Conservation (phyloP, 306 rosid species). For the Trifolium fragiferum region DNA sequence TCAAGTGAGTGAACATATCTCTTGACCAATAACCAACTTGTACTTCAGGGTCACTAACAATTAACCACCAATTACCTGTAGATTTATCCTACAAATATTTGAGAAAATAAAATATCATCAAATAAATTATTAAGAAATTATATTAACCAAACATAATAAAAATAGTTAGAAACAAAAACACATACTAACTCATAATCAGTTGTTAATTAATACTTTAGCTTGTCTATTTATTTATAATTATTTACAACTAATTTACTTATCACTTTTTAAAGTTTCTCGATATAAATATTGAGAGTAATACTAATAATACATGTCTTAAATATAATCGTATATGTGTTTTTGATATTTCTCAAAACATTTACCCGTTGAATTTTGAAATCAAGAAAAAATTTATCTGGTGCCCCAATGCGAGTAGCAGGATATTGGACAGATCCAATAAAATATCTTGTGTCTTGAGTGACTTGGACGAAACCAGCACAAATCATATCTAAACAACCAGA, state of each 20-base stretch:
- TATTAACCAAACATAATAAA: too few species aligned
- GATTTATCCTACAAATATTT: background rate
- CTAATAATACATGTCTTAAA: too few species aligned
- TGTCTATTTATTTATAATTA: too few species aligned
- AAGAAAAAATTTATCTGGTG: fast-evolving
- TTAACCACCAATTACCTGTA: constrained; percentile 26
- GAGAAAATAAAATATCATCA: background rate
- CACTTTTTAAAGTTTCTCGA: too few species aligned
- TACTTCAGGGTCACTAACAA: background rate
- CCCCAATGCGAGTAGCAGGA: background rate
- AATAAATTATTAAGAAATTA: too few species aligned
- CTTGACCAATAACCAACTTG: constrained; percentile 21
- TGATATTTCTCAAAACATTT: background rate
- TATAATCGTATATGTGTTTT: too few species aligned
- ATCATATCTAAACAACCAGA: background rate
- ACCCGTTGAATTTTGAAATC: background rate
- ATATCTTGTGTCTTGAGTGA: background rate
- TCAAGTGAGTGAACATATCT: background rate
- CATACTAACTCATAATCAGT: too few species aligned
- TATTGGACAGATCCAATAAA: background rate
- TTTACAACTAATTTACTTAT: too few species aligned
- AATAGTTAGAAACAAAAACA: too few species aligned
- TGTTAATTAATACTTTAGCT: too few species aligned
- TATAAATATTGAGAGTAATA: too few species aligned
- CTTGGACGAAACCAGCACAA: constrained; percentile 33